These are phyloP conservation scores for Nitzschia palea DNA, from an alignment of 108 stramenopile species.

Conservation along the genomic window DNA sequence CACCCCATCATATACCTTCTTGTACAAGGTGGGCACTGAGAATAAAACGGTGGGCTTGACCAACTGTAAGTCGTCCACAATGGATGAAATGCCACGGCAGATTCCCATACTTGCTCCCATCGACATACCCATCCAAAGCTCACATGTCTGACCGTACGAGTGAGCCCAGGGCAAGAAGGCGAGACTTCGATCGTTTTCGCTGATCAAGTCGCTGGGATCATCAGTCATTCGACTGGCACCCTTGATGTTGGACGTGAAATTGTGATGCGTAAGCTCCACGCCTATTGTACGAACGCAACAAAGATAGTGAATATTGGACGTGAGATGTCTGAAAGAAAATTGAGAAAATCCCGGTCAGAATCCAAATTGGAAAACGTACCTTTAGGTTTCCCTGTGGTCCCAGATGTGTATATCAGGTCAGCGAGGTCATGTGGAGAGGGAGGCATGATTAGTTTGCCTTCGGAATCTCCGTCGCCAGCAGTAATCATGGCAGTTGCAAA, in stretches of 20 bases:
- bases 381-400: conserved; percentile 95
- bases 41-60: conserved; percentile 86
- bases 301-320: too few species aligned
- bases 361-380: too few species aligned
- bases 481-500: conserved; percentile 59
- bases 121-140: conserved; percentile 83
- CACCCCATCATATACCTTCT: conserved; percentile 92
- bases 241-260: conserved; percentile 83
- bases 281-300: conserved; percentile 7
- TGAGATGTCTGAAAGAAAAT: too few species aligned
- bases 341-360: too few species aligned
- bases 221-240: conserved; percentile 71
- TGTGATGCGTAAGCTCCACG: conserved; percentile 90
- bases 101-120: conserved; percentile 89
- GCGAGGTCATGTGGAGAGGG: conserved; percentile 84
- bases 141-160: conserved; percentile 92
- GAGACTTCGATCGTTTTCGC: conserved; percentile 70
- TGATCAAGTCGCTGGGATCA: conserved; percentile 69
- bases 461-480: conserved; percentile 28
- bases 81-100: conserved; percentile 72
- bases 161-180: conserved; percentile 97
- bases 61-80: conserved; percentile 74
- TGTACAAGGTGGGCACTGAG: conserved; percentile 94
- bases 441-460: conserved; percentile 31
- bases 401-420: conserved; percentile 90